phyloP scores from a whole-genome alignment of 257 asterid species.

The Perilla frutescens region DNA sequence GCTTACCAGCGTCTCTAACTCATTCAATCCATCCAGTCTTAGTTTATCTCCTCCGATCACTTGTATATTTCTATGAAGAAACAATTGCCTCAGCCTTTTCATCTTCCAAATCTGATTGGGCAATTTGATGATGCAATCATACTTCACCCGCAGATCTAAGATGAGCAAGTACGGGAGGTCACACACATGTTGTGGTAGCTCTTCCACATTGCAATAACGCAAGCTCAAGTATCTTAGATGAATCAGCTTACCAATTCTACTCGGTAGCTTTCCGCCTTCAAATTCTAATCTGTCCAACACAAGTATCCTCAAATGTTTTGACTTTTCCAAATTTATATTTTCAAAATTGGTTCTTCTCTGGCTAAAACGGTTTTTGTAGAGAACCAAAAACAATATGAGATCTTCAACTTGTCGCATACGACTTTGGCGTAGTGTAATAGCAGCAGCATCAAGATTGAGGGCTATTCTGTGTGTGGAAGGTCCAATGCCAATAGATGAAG shows the following conservation, averaged over 20 bases:
- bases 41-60: constrained; percentile 1
- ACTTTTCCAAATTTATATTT: neutral
- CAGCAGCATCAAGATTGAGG: neutral
- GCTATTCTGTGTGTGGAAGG: neutral
- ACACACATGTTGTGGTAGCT: neutral
- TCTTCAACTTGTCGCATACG: too few species aligned
- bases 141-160: neutral
- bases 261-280: neutral
- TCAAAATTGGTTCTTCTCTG: neutral
- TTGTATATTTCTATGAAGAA: neutral
- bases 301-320: neutral
- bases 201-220: too few species aligned
- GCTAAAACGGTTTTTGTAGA: too few species aligned
- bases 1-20: neutral
- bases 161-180: neutral
- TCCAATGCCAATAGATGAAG: too few species aligned
- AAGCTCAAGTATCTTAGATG: constrained; percentile 6
- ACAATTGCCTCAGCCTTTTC: constrained; percentile 6
- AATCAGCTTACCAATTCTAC: neutral
- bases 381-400: neutral
- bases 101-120: constrained; percentile 5
- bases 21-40: neutral
- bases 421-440: too few species aligned
- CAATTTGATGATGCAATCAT: neutral
- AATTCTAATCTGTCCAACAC: neutral